phyloP scores from a whole-genome alignment of 2,329 filamentous ascomycete species.

The Elsinoe batatas region DNA sequence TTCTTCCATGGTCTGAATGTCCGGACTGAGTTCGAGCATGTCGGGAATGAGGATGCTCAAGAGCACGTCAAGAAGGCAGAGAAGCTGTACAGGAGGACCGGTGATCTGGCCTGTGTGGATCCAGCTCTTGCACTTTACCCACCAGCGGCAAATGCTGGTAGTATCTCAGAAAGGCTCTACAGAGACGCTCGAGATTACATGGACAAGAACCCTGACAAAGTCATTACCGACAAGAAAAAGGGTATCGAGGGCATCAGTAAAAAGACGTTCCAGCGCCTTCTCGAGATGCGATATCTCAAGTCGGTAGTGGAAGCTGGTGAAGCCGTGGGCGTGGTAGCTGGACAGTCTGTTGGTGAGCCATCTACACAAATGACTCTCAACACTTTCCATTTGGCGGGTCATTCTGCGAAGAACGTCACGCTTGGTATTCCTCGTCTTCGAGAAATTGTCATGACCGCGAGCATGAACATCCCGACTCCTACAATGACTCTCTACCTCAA shows the following conservation, averaged over 20 bases:
- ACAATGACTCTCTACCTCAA: constrained; percentile 77
- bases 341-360: constrained; percentile 92
- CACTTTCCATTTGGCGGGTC: constrained; percentile 98
- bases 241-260: constrained; percentile 38
- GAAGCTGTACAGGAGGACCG: constrained; percentile 70
- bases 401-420: constrained; percentile 97
- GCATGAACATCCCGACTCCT: constrained; percentile 77
- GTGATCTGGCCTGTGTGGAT: constrained; percentile 58
- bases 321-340: constrained; percentile 91
- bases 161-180: constrained; percentile 82
- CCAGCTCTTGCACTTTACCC: constrained; percentile 64
- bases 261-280: constrained; percentile 71
- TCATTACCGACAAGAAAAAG: constrained; percentile 52
- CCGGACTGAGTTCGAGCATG: constrained; percentile 37
- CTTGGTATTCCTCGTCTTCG: constrained; percentile 92
- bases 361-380: constrained; percentile 99
- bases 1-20: constrained; percentile 68
- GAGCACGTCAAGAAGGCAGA: constrained; percentile 56
- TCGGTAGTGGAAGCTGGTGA: constrained; percentile 92
- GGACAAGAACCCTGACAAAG: constrained; percentile 58
- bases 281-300: constrained; percentile 86
- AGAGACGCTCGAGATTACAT: constrained; percentile 62
- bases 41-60: constrained; percentile 57
- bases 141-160: constrained; percentile 69
- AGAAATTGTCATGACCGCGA: constrained; percentile 98